A percentile compares a stretch with the other conserved stretches of the same genome.
phyloP scores from a whole-genome alignment of 768 basidiomycete species.

The Lactarius trivialis region DNA sequence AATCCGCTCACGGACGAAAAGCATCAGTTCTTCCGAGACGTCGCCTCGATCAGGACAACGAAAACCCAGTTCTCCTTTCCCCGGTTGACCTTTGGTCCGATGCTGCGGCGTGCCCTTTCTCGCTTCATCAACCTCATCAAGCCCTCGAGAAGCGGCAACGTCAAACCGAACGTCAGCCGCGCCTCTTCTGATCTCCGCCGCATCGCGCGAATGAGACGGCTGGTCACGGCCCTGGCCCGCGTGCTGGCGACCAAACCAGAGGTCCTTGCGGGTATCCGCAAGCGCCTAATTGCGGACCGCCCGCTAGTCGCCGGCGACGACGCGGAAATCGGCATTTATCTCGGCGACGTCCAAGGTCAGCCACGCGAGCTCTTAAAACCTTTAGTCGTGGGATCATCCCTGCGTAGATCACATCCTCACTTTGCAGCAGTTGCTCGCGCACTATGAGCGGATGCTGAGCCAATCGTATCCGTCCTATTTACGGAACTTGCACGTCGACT shows the following conservation, averaged over 20 bases:
- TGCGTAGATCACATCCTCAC: slow-evolving; percentile 79
- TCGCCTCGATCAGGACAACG: slow-evolving; percentile 6
- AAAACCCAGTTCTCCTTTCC: slow-evolving; percentile 26
- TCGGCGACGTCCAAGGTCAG: slow-evolving; percentile 87
- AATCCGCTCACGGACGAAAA: slow-evolving; percentile 7
- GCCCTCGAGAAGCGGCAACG: background rate
- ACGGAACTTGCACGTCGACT: slow-evolving; percentile 61
- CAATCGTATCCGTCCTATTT: slow-evolving; percentile 86
- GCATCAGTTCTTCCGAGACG: slow-evolving; percentile 1
- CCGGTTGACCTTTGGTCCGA: slow-evolving; percentile 27
- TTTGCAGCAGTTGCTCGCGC: slow-evolving; percentile 73
- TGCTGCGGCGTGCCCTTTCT: slow-evolving; percentile 32
- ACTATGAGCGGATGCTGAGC: slow-evolving; percentile 84
- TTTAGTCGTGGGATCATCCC: background rate
- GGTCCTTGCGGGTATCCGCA: slow-evolving; percentile 72
- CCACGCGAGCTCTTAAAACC: background rate
- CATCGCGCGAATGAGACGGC: slow-evolving; percentile 73
- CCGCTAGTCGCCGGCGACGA: slow-evolving; percentile 38
- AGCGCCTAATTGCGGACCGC: slow-evolving; percentile 48
- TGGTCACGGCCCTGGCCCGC: slow-evolving; percentile 73
- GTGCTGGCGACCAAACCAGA: slow-evolving; percentile 76
- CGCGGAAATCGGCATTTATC: slow-evolving; percentile 73
- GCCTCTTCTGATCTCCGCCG: slow-evolving; percentile 53
- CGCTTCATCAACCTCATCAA: background rate
- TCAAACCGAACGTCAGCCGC: slow-evolving; percentile 24